Evolutionary conservation across 768 basidiomycete species (phyloP).

Genomic region (Roridomyces roridus): DNA sequence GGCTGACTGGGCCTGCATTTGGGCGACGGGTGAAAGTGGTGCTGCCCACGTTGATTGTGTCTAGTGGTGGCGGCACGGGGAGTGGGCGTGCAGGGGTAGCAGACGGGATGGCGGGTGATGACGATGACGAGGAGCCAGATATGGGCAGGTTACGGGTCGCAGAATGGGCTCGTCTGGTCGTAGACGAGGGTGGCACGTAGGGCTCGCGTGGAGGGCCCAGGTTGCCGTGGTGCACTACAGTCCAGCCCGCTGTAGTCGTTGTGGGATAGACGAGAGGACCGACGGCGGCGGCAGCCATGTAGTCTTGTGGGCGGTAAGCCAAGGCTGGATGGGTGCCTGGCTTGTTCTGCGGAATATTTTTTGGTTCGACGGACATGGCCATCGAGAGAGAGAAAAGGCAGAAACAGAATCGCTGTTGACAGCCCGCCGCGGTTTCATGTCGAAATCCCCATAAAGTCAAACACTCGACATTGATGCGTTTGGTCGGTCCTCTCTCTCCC

Average conservation of each 20-base stretch:
- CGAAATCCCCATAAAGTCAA: too few species aligned
- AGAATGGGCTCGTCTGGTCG: background rate
- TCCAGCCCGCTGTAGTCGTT: conserved; percentile 15
- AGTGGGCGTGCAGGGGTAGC: conserved; percentile 2
- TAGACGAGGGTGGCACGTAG: background rate
- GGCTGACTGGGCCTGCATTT: background rate
- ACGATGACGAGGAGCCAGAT: conserved; percentile 1
- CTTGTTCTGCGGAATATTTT: too few species aligned
- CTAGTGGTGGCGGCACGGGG: conserved; percentile 20
- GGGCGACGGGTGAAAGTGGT: conserved; percentile 8
- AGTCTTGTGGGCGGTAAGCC: too few species aligned
- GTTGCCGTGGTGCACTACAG: conserved; percentile 24
- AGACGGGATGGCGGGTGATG: background rate
- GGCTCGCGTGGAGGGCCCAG: conserved; percentile 16
- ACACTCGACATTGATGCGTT: too few species aligned
- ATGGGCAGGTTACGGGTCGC: conserved; percentile 7
- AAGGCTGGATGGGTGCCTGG: too few species aligned
- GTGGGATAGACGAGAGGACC: conserved; percentile 7
- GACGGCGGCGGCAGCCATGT: background rate
- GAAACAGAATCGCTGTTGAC: too few species aligned
- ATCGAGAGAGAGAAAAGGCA: too few species aligned
- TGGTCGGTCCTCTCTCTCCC: too few species aligned
- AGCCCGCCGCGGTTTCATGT: too few species aligned
- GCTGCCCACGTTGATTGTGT: conserved; percentile 7
- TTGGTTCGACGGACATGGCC: too few species aligned